Base-by-base conservation (phyloP, 345 rosid genomes). In the Aquilaria sinensis region DNA sequence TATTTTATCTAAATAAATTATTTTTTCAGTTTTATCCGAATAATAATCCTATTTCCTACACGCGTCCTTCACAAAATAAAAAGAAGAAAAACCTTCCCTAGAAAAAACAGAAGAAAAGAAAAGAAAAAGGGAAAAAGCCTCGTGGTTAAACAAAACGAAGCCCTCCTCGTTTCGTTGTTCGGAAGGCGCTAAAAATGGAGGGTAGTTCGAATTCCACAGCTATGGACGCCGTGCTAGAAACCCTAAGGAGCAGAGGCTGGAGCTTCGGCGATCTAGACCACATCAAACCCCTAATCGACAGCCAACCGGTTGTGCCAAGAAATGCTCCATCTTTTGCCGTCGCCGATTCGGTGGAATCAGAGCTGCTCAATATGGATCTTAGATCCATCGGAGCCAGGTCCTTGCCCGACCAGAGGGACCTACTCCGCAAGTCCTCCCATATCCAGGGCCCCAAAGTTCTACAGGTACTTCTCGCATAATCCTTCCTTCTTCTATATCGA, bases 401-500 rank as follows among this genome's bases (percentile, higher is more conserved):
- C 54, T 72, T 93, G 54, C 86, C 97, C 5, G 85, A 83, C 2
- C 15, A 73, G 9, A 72, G 59, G 10, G 72, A 67, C 46, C 66
- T 78, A 23, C 23, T 37, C 48, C 88, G 84, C 12, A 85, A 78
- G 65, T 69, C 77, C 10, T 66, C 92, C 46, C 70, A 75, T 73
- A 73, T 93, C 59, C 85, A 65, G 49, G 96, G 94, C 50, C 98
- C 90, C 61, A 82, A 78, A 79, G 74, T 89, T 51, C 94, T 93
- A 51, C 98, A 90, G 92, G 98, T 74, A 57, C 37, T 45, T 37
- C 8, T 0, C 43, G 5, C 43, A 37, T 37, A 37, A 5, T 37
- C 57, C 47, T 32, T 47, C 29, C 29, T 14, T 55, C 37, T 41
- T 10, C 47, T 23, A 32, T 31, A 3, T 51, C 41, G 34, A 12